Conservation (phyloP, 345 rosid genomes). For the Populus pruinosa region DNA sequence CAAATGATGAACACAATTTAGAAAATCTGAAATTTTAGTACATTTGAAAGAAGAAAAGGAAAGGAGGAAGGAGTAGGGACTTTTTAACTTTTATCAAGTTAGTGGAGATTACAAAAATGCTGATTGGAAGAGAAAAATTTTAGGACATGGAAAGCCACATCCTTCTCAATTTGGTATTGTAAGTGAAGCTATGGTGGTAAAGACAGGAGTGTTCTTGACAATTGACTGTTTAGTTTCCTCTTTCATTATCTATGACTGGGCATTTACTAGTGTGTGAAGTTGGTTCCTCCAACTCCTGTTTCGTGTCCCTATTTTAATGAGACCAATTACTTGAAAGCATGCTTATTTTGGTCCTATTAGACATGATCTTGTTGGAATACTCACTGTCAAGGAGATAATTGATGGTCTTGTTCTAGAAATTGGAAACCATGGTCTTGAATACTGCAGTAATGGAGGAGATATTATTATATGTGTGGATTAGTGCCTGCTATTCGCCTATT, state of each 20-base stretch:
- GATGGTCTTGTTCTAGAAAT: neutral
- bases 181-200: constrained; percentile 10
- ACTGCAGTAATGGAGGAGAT: neutral
- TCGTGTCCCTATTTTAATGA: neutral
- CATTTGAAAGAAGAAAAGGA: neutral
- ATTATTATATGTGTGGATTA: neutral
- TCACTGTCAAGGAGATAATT: neutral
- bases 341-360: neutral
- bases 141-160: neutral
- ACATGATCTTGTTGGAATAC: neutral
- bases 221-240: neutral
- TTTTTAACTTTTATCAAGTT: neutral
- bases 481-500: neutral
- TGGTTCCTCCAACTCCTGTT: neutral
- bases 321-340: neutral
- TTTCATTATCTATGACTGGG: constrained; percentile 1
- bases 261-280: neutral
- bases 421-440: neutral
- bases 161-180: neutral
- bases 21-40: neutral
- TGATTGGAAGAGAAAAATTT: neutral
- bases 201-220: neutral
- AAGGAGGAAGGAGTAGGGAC: neutral
- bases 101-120: constrained; percentile 1
- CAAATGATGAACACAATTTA: neutral